Evolutionary conservation across 345 rosid species (phyloP), one percentile per base, ranked within the genome.

Genomic region (Draba incana): DNA sequence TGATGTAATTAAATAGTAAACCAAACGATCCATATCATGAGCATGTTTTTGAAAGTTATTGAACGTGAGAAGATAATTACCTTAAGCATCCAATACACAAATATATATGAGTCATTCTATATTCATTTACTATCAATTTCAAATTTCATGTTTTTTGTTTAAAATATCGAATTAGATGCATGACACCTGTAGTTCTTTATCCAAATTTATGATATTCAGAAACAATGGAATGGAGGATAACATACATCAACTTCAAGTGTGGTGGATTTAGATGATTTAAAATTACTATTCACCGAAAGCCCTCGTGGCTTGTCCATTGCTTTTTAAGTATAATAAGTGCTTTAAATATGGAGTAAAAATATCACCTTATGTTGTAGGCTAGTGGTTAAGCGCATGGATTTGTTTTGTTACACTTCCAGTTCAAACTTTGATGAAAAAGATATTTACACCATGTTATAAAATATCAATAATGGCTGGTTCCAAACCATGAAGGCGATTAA

Each of bases 191-290:
- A 20, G 27, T 24, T 58, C 48, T 57, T 6, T 33, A 41, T 39
- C 8, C 12, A 23, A 23, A 58, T 11, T 58, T 23, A 41, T 58
- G 35, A 41, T 41, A 16, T 42, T 8, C 58, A 31, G 24, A 31
- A 54, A 31, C 41, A 14, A 10, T 1, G 12, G 43, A 39, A 44
- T 38, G 20, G 33, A 23, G 35, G 35, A 3, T 24, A 10, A 13
- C 49, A 58, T 31, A 8, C n/a, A 59, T 42, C 64, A 59, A 42
- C 64, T 42, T 42, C 50, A 5, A 59, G 49, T 9, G 43, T 59
- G 64, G 64, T 59, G 49, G 49, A 59, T 42, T 38, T 3, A 23
- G 14, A 38, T 38, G 46, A 38, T 11, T 3, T 20, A 13, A 35
- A 11, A 39, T 57, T 41, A 23, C 30, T 12, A 12, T 41, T 41